Evolutionary conservation across 495 filamentous ascomycete genomes (phyloP), one percentile per base, ranked within the genome.

Genomic region (Lophium mytilinum): DNA sequence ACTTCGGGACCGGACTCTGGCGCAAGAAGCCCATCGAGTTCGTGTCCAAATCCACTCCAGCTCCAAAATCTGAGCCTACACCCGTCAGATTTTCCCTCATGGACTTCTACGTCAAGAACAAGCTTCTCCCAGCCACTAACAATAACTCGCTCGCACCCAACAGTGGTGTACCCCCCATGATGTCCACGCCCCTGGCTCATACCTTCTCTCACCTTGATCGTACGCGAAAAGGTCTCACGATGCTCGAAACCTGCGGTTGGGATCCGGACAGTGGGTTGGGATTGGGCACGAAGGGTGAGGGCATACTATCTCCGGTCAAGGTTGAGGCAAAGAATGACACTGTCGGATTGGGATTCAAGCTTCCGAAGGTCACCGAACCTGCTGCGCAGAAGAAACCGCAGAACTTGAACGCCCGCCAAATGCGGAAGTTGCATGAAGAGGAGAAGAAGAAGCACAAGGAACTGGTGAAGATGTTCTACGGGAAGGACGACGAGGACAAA

Each of bases 161-260:
- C 69, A 78, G 79, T 5, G 87, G 85, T 14, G 76, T 95, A 58
- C 84, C 87, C 0, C 90, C 95, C 63, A 90, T 95, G 75, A 75
- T 89, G 43, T 89, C 83, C 61, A 77, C 95, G 1, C 62, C 77
- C 14, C 90, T 95, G 65, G 91, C 88, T 0, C 82, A 91, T 64
- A 90, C 90, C 0, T 91, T 90, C 1, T 95, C 90, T 0, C 80
- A 85, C 53, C 71, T 95, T 1, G 86, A 94, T 68, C 85, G 90
- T n/a, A 78, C 76, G 1, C 80, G 86, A 36, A 81, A 82, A 69
- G 91, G 91, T 0, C 75, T 96, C 9, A 76, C 79, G 52, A 84
- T 88, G 49, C 80, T 96, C 2, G 77, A 83, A 33, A 75, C 82
- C 0, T 83, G 88, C 58, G 91, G 91, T 42, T 96, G 89, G 88